Percentiles rank a stretch among this genome's conserved stretches.
Evolutionary conservation across 2,329 filamentous ascomycete species (phyloP).

Genomic region (Colletotrichum sp.): DNA sequence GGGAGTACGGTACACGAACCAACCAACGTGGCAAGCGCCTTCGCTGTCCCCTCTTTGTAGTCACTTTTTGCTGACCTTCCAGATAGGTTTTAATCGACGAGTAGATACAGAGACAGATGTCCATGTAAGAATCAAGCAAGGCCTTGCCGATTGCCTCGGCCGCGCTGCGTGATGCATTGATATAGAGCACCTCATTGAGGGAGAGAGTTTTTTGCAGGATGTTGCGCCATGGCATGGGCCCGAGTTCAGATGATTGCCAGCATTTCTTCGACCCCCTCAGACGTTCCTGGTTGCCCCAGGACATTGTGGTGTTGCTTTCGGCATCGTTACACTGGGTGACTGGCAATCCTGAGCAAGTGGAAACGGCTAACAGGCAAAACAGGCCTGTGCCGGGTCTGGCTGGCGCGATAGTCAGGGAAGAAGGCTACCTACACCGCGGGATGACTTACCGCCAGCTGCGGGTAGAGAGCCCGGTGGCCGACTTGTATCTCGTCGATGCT

Average conservation of each 20-base stretch:
- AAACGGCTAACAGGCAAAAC: neutral
- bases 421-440: neutral
- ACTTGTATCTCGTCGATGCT: neutral
- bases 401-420: neutral
- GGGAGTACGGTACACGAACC: neutral
- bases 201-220: conserved; percentile 2
- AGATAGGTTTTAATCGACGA: neutral
- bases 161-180: neutral
- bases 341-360: neutral
- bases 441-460: neutral
- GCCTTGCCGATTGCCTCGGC: neutral
- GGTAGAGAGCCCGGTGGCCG: neutral
- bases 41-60: neutral
- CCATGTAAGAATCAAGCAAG: neutral
- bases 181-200: neutral
- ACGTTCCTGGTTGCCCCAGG: neutral
- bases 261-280: neutral
- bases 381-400: neutral
- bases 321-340: neutral
- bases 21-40: neutral
- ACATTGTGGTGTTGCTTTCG: neutral
- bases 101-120: neutral
- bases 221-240: neutral
- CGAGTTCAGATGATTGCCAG: neutral
- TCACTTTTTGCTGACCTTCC: neutral